Evolutionary conservation across 1,284 basidiomycete species (phyloP).

Genomic region (Leucoagaricus sp.): DNA sequence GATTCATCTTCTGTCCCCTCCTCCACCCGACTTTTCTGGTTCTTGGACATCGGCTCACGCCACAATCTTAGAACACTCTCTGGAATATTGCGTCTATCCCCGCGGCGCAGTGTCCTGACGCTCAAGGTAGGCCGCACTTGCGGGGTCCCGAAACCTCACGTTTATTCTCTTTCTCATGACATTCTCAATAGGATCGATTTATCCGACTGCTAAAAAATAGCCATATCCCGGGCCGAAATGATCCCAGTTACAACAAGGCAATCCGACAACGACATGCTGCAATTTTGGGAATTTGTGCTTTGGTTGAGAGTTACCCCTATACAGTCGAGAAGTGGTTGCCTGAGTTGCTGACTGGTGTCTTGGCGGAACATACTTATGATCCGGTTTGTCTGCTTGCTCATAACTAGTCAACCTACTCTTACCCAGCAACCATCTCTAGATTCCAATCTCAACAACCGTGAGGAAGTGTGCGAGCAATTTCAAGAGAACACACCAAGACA

Average conservation of each 20-base stretch:
- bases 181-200: constrained; percentile 57
- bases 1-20: not conserved
- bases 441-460: constrained; percentile 74
- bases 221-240: constrained; percentile 56
- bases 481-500: constrained; percentile 80
- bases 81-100: constrained; percentile 80
- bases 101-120: constrained; percentile 70
- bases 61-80: constrained; percentile 60
- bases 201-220: constrained; percentile 62
- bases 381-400: constrained; percentile 46
- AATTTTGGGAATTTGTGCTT: constrained; percentile 77
- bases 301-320: constrained; percentile 83
- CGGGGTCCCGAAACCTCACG: not conserved
- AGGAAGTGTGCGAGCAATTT: constrained; percentile 74
- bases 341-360: constrained; percentile 63
- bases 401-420: constrained; percentile 5
- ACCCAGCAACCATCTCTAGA: constrained; percentile 35
- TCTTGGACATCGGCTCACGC: not conserved
- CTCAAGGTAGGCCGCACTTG: constrained; percentile 51
- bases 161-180: not conserved
- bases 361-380: constrained; percentile 83
- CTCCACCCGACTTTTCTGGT: not conserved
- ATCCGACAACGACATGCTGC: constrained; percentile 77
- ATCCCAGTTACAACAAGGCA: constrained; percentile 60
- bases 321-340: constrained; percentile 89